Evolutionary conservation across 768 basidiomycete species (phyloP).

Genomic region (Boletus rubroflammeus): DNA sequence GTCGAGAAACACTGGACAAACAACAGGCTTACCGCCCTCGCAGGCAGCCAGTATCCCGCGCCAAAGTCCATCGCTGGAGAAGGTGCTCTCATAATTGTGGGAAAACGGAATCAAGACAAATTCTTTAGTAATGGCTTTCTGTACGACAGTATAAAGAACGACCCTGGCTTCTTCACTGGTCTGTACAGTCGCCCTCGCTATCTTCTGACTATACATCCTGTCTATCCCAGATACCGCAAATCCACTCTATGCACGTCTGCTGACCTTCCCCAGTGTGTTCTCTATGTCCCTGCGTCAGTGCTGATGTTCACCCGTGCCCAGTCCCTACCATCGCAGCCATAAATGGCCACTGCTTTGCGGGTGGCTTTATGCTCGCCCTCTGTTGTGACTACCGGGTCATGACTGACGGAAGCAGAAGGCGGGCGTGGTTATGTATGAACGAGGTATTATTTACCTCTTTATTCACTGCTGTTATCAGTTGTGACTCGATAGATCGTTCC

Average conservation of each 20-base stretch:
- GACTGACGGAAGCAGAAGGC: conserved; percentile 72
- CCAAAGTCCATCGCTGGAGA: conserved; percentile 36
- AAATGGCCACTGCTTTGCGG: conserved; percentile 86
- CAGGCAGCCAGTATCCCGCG: conserved; percentile 41
- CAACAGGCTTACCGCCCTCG: conserved; percentile 43
- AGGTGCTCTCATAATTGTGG: conserved; percentile 76
- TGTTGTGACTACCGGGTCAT: conserved; percentile 88
- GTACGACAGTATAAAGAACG: conserved; percentile 45
- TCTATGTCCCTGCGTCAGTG: neutral
- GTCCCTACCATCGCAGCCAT: conserved; percentile 79
- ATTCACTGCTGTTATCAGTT: neutral
- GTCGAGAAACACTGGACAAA: conserved; percentile 72
- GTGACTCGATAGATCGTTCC: neutral
- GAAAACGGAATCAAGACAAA: conserved; percentile 72
- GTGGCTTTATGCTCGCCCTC: conserved; percentile 72
- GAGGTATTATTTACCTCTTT: conserved; percentile 47
- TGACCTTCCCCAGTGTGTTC: conserved; percentile 72
- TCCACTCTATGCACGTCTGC: conserved; percentile 61
- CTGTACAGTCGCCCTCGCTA: conserved; percentile 13
- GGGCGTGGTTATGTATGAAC: conserved; percentile 91
- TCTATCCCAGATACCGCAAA: conserved; percentile 60
- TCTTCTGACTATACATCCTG: neutral
- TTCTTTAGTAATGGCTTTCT: conserved; percentile 88
- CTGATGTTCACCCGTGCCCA: conserved; percentile 26
- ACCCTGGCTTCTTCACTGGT: conserved; percentile 69